Evolutionary conservation across 2,329 filamentous ascomycete genomes (phyloP), one percentile per base, ranked within the genome.

Genomic region (Thielaviopsis ethacetica): DNA sequence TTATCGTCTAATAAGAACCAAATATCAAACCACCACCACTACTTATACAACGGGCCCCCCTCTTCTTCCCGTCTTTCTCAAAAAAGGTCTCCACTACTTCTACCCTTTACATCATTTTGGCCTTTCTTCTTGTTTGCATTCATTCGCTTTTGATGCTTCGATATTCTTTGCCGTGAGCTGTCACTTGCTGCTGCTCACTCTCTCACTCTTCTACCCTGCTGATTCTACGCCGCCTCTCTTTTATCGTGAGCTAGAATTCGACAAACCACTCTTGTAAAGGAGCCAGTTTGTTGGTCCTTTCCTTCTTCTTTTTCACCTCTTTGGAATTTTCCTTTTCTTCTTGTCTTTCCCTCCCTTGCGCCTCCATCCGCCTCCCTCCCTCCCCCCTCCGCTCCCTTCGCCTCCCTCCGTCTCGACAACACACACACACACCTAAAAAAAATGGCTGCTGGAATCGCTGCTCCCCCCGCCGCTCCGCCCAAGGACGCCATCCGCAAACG

Each of bases 401-500:
- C 56, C 34, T 27, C 9, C 49, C 17, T 15, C 24, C 27, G 22
- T 44, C 49, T 30, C 24, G 19, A n/a, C 17, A 5, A 53, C 51
- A 53, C 13, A 30, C 24, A 53, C 53, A 34, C 6, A 3, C 26
- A 52, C 41, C n/a, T n/a, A n/a, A n/a, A 34, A 15, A 26, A 52
- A 52, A 61, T 61, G 60, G 56, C 60, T 26, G 54, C 60, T 56
- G 68, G 59, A 54, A 80, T 80, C 77, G 79, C 77, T 60, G 75
- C 75, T 63, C 70, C 75, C 63, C 68, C 74, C 62, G 67, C 72
- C 59, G 72, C 73, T 64, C 73, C 73, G 66, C 72, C 71, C 67
- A 71, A 71, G 66, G 70, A 73, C 52, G 73, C 76, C 61, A 75
- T 75, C 57, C 73, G 76, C 57, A 75, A 78, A 67, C 82, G 95